Evolutionary conservation across 495 filamentous ascomycete species (phyloP).

Genomic region (Aspergillus ostianus): DNA sequence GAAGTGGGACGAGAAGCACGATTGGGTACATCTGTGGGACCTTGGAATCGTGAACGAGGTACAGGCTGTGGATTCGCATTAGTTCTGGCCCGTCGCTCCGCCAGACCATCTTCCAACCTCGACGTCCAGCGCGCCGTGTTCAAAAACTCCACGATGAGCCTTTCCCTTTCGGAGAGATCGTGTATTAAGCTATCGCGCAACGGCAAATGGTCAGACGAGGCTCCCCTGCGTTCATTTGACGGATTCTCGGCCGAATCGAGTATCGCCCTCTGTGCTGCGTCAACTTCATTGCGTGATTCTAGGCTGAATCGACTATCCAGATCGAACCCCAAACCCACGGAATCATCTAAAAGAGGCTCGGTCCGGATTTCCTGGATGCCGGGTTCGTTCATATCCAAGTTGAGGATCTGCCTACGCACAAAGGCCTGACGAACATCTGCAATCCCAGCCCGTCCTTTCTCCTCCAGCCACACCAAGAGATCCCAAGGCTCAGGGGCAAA

Average conservation of each 20-base stretch:
- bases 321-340: constrained; percentile 22
- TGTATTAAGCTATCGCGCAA: constrained; percentile 41
- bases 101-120: constrained; percentile 33
- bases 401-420: constrained; percentile 68
- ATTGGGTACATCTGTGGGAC: constrained; percentile 39
- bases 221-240: constrained; percentile 17
- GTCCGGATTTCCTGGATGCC: constrained; percentile 52
- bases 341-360: constrained; percentile 36
- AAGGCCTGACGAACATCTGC: constrained; percentile 81
- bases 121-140: constrained; percentile 45
- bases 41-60: constrained; percentile 34
- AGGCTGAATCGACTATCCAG: constrained; percentile 18
- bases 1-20: constrained; percentile 42
- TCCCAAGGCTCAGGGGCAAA: constrained; percentile 91
- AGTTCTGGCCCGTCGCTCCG: constrained; percentile 32
- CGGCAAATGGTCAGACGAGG: constrained; percentile 26
- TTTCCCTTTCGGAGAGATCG: constrained; percentile 55
- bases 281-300: constrained; percentile 31
- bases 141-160: constrained; percentile 57
- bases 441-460: constrained; percentile 78
- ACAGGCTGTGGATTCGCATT: constrained; percentile 27
- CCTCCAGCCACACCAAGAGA: constrained; percentile 89
- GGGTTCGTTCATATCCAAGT: constrained; percentile 57
- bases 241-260: constrained; percentile 30
- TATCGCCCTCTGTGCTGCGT: constrained; percentile 31